Conservation (phyloP, 805 yeast genomes). For the fission yeast (Schizosaccharomyces pombe) region DNA sequence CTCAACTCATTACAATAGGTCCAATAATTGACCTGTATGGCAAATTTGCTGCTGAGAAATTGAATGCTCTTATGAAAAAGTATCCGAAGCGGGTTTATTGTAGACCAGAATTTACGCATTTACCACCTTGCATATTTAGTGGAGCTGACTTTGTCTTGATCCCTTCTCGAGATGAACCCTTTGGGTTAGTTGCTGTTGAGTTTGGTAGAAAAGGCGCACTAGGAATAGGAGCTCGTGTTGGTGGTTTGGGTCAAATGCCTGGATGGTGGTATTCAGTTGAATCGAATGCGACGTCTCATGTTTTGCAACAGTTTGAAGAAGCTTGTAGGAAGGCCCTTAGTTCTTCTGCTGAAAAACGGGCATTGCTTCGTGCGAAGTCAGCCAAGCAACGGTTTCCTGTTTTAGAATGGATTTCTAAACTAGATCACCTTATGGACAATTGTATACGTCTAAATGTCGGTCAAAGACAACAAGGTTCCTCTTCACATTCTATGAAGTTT, state of each 20-base stretch:
- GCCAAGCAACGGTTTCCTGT: constrained; percentile 3
- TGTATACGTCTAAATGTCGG: background rate
- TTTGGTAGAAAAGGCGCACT: constrained; percentile 4
- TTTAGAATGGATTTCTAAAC: background rate
- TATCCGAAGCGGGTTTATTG: constrained; percentile 2
- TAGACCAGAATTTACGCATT: constrained; percentile 1
- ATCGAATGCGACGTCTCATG: background rate
- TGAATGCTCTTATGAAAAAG: background rate
- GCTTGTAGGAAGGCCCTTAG: constrained; percentile 2
- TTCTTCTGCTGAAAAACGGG: background rate
- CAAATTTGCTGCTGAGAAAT: constrained; percentile 3
- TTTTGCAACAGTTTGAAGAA: background rate
- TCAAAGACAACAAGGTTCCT: background rate
- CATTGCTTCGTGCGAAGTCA: background rate
- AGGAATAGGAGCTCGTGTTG: constrained; percentile 4
- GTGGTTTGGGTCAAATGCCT: constrained; percentile 4
- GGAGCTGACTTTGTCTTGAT: constrained; percentile 4
- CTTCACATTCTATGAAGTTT: no score
- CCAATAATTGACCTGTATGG: constrained; percentile 4
- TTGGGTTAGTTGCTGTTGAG: constrained; percentile 4
- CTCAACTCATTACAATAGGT: constrained; percentile 1
- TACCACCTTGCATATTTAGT: constrained; percentile 4
- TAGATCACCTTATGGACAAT: background rate
- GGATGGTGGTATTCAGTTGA: constrained; percentile 5
- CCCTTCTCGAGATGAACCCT: constrained; percentile 4